phyloP scores from a whole-genome alignment of 192 early-diverging fungal species.

The Coemansia sp. region DNA sequence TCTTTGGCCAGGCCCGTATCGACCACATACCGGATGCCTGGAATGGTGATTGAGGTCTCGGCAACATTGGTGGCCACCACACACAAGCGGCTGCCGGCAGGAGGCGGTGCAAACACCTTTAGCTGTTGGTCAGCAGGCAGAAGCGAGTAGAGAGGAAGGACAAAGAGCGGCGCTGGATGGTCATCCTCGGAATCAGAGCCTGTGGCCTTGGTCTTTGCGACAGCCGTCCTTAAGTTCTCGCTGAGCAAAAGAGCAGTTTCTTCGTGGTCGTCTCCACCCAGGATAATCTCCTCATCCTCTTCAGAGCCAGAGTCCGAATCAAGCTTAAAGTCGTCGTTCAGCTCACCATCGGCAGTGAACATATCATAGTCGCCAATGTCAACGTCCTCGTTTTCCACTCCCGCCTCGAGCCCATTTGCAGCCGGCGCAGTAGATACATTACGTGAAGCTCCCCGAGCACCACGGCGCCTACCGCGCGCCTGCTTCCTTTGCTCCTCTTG shows the following conservation, averaged over 20 bases:
- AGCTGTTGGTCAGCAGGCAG: constrained; percentile 89
- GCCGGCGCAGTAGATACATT: not conserved
- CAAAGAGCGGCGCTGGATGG: constrained; percentile 69
- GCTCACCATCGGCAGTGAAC: constrained; percentile 44
- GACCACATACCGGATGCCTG: constrained; percentile 91
- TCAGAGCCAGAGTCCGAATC: constrained; percentile 63
- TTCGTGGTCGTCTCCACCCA: constrained; percentile 66
- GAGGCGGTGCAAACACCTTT: constrained; percentile 85
- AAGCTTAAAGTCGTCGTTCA: constrained; percentile 52
- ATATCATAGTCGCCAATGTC: constrained; percentile 47
- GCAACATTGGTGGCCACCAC: constrained; percentile 98
- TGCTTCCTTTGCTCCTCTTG: constrained; percentile 12
- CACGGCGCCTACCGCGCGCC: not conserved
- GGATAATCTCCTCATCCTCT: constrained; percentile 44
- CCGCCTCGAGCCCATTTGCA: constrained; percentile 46
- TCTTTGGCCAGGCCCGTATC: constrained; percentile 95
- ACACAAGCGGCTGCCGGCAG: constrained; percentile 83
- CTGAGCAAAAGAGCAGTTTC: constrained; percentile 56
- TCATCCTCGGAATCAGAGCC: constrained; percentile 39
- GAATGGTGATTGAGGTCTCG: constrained; percentile 98
- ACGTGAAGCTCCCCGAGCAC: not conserved
- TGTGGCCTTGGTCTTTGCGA: constrained; percentile 1
- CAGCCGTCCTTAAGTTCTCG: constrained; percentile 42
- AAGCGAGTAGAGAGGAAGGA: constrained; percentile 96
- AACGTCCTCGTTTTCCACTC: constrained; percentile 56